A percentile compares a stretch with the other conserved stretches of the same genome.
Evolutionary conservation across 129 eudicot species (phyloP).

Genomic region (Flaveria bidentis): DNA sequence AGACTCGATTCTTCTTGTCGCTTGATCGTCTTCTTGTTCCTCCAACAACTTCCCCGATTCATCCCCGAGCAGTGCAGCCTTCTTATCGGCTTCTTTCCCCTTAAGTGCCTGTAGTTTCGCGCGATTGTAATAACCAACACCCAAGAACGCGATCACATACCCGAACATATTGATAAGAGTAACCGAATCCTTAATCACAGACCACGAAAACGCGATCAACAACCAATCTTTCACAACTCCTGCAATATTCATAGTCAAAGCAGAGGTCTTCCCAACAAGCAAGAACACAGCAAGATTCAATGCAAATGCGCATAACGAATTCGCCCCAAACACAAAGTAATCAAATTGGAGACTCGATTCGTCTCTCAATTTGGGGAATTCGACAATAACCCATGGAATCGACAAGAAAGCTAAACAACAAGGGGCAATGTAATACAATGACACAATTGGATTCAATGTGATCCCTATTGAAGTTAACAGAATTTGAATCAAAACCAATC

Average conservation of each 20-base stretch:
- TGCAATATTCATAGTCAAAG: neutral
- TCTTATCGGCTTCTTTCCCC: neutral
- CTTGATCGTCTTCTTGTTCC: neutral
- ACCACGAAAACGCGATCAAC: neutral
- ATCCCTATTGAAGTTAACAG: neutral
- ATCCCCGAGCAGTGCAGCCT: neutral
- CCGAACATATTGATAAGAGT: neutral
- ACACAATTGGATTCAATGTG: neutral
- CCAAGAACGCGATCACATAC: neutral
- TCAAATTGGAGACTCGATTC: neutral
- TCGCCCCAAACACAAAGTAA: neutral
- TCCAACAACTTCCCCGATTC: neutral
- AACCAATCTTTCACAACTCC: neutral
- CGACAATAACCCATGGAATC: neutral
- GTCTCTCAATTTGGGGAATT: neutral
- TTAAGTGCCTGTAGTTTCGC: neutral
- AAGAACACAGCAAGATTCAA: neutral
- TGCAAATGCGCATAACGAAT: neutral
- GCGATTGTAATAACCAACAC: neutral
- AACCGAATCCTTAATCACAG: neutral
- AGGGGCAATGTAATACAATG: neutral
- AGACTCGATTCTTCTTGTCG: neutral
- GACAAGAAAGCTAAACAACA: neutral
- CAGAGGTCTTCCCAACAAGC: conserved; percentile 6
- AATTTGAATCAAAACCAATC: neutral